These are phyloP conservation scores for Tulasnella sp. DNA, from an alignment of 768 basidiomycete species.

Conservation along the genomic window DNA sequence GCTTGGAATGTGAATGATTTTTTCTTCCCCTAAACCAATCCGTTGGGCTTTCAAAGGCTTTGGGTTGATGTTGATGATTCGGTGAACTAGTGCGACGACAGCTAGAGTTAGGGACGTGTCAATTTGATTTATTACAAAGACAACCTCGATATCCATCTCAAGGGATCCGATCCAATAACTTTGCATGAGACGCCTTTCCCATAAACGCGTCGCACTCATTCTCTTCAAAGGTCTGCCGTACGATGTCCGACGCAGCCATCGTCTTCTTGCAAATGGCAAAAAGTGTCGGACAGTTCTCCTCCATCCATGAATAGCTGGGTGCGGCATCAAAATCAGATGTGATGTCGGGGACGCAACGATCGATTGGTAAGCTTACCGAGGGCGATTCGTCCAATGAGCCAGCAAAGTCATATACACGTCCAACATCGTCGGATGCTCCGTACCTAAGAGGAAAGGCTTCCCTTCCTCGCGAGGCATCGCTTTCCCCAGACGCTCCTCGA, in stretches of 20 bases:
- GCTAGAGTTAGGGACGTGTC: too few relatives aligned
- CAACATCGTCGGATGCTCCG: constrained; percentile 9
- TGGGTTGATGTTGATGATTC: too few relatives aligned
- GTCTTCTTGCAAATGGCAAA: background rate
- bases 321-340: background rate
- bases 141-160: too few relatives aligned
- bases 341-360: background rate
- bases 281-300: constrained; percentile 13
- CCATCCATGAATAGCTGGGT: constrained; percentile 4
- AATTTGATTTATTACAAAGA: too few relatives aligned
- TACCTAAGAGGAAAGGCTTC: constrained; percentile 10
- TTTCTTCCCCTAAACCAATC: too few relatives aligned
- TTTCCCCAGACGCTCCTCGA: constrained; percentile 1
- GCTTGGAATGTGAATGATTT: too few relatives aligned
- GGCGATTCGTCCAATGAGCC: constrained; percentile 7
- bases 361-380: background rate
- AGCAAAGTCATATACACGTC: constrained; percentile 11
- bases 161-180: background rate
- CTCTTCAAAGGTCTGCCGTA: constrained; percentile 4
- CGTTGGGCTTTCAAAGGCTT: too few relatives aligned
- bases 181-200: background rate
- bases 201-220: constrained; percentile 4
- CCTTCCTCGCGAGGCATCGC: background rate
- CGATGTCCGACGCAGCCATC: background rate
- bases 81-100: too few relatives aligned